Percentiles rank a stretch among this genome's conserved stretches.
Evolutionary conservation across 1,284 basidiomycete genomes (phyloP).

Genomic region (Leccinum holopus): DNA sequence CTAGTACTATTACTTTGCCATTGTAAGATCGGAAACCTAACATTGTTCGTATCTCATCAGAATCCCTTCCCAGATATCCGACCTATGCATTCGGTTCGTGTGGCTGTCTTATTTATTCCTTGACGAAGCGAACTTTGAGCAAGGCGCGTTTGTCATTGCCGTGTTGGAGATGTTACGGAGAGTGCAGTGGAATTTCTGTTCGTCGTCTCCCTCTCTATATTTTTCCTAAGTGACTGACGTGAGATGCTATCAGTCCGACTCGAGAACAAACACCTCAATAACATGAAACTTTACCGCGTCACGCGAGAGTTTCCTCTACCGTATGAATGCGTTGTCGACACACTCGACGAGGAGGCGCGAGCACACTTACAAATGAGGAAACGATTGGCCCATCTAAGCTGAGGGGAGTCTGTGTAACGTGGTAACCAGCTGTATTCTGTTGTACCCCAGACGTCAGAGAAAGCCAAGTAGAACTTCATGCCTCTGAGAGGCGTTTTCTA

Average conservation of each 20-base stretch:
- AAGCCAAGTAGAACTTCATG: background rate
- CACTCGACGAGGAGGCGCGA: slow-evolving; percentile 7
- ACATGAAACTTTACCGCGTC: slow-evolving; percentile 78
- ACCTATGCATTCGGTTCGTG: slow-evolving; percentile 74
- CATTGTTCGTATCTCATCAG: background rate
- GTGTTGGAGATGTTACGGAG: slow-evolving; percentile 79
- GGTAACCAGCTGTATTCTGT: background rate
- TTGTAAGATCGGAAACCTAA: slow-evolving; percentile 43
- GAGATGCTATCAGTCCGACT: slow-evolving; percentile 50
- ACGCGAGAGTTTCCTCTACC: slow-evolving; percentile 76
- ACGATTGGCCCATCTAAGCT: slow-evolving; percentile 24
- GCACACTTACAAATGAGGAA: slow-evolving; percentile 13
- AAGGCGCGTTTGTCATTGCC: slow-evolving; percentile 70
- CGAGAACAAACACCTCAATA: slow-evolving; percentile 86
- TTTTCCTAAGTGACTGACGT: background rate
- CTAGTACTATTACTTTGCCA: slow-evolving; percentile 75
- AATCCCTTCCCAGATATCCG: slow-evolving; percentile 50
- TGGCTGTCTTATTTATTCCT: slow-evolving; percentile 81
- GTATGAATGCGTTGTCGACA: slow-evolving; percentile 54
- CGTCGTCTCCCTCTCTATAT: slow-evolving; percentile 24
- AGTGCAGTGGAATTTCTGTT: slow-evolving; percentile 93
- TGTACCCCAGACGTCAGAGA: background rate
- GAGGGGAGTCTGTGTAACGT: background rate
- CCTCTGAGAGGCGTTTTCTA: background rate
- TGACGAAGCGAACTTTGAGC: slow-evolving; percentile 46